These are phyloP conservation scores for Botrytis byssoidea DNA, from an alignment of 2,329 filamentous ascomycete species.

Conservation along the genomic window DNA sequence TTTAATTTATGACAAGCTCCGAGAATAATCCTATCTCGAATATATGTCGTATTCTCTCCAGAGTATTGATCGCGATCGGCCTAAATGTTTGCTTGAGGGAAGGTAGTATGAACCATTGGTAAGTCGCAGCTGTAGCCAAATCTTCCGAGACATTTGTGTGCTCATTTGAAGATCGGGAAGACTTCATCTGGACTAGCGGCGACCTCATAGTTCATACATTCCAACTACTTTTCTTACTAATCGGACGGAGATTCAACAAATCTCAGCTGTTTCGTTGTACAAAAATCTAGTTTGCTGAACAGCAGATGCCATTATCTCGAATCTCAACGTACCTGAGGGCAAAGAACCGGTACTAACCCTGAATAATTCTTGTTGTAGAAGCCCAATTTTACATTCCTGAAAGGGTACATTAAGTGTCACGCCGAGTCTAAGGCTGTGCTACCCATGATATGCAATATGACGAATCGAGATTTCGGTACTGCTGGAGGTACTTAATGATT, in stretches of 20 bases:
- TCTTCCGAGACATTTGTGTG: background rate
- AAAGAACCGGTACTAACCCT: background rate
- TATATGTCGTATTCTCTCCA: background rate
- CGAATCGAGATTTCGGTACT: background rate
- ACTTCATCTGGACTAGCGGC: background rate
- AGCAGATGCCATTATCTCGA: background rate
- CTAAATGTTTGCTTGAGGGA: background rate
- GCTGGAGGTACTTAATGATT: background rate
- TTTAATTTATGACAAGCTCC: background rate
- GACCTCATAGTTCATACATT: background rate
- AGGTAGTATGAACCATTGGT: background rate
- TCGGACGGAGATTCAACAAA: background rate
- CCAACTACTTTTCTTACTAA: background rate
- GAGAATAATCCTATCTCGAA: background rate
- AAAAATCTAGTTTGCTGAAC: background rate
- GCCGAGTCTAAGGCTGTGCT: background rate
- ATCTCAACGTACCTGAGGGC: background rate
- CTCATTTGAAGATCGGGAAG: background rate
- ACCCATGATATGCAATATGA: background rate
- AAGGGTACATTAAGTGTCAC: background rate
- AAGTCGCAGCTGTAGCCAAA: background rate
- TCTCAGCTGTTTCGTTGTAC: background rate
- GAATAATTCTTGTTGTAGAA: background rate
- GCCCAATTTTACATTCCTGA: background rate
- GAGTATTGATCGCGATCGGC: background rate